Conservation (phyloP, 2,329 filamentous ascomycete species). For the Diaporthe destruens region DNA sequence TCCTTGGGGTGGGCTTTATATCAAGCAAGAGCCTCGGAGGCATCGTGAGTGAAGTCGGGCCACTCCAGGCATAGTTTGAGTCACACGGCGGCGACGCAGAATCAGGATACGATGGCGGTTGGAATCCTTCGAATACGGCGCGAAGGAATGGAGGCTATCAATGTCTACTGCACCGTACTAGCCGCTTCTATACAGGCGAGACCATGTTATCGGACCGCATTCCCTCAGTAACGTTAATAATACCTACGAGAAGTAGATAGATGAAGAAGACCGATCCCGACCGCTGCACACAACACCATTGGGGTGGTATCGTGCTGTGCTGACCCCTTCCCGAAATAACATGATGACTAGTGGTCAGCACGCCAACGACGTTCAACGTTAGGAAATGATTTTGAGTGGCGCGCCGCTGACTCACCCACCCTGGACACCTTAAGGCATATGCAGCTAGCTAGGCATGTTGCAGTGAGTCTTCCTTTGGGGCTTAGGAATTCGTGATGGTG, state of each 20-base stretch:
- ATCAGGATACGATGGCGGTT: neutral
- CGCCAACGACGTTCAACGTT: neutral
- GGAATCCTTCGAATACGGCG: neutral
- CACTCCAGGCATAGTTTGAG: neutral
- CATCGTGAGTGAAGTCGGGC: neutral
- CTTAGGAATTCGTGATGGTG: slow-evolving; percentile 1
- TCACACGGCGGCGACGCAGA: slow-evolving; percentile 5
- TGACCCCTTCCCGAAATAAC: neutral
- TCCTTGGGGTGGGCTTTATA: neutral
- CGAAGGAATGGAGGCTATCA: neutral
- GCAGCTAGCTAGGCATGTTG: neutral
- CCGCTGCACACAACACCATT: neutral
- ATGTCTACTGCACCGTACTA: neutral
- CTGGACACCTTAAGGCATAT: neutral
- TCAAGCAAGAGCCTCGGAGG: neutral
- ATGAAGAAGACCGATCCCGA: neutral
- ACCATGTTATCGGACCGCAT: neutral
- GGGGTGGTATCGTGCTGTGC: neutral
- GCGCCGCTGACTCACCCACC: neutral
- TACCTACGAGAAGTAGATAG: too few species aligned
- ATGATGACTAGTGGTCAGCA: neutral
- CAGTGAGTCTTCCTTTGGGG: slow-evolving; percentile 10
- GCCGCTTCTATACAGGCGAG: slow-evolving; percentile 2
- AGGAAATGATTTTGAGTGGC: neutral
- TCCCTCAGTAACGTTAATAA: neutral